Evolutionary conservation across 2,329 filamentous ascomycete genomes (phyloP).

Genomic region (Neofusicoccum sp.): DNA sequence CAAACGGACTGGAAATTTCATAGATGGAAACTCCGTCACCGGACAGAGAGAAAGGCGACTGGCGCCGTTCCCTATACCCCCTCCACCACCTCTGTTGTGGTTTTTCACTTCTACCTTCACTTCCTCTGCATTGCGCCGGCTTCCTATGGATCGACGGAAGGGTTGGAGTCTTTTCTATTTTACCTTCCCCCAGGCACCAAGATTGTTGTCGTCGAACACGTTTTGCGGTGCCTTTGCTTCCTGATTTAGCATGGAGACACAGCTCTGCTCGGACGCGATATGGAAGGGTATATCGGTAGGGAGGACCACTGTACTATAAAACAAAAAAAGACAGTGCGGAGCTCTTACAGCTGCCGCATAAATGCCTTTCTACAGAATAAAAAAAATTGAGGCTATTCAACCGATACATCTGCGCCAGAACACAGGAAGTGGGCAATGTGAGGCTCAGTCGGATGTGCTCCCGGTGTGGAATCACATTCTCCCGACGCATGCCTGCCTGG

Average conservation of each 20-base stretch:
- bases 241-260: not conserved
- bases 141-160: constrained; percentile 9
- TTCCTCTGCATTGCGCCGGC: constrained; percentile 18
- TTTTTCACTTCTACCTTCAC: constrained; percentile 9
- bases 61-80: constrained; percentile 19
- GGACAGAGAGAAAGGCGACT: constrained; percentile 15
- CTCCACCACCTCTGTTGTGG: constrained; percentile 3
- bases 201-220: constrained; percentile 8
- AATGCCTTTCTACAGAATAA: not conserved
- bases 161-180: constrained; percentile 5
- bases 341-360: not conserved
- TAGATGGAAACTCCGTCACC: constrained; percentile 19
- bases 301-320: constrained; percentile 14
- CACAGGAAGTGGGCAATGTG: not conserved
- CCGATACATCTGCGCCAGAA: not conserved
- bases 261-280: not conserved
- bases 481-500: too few species aligned
- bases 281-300: not conserved
- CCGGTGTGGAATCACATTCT: too few species aligned
- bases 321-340: not conserved
- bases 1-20: constrained; percentile 17
- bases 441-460: too few species aligned
- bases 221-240: not conserved
- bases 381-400: not conserved
- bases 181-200: constrained; percentile 3